phyloP scores from a whole-genome alignment of 2,329 filamentous ascomycete genomes.

The Curvularia spicifera region DNA sequence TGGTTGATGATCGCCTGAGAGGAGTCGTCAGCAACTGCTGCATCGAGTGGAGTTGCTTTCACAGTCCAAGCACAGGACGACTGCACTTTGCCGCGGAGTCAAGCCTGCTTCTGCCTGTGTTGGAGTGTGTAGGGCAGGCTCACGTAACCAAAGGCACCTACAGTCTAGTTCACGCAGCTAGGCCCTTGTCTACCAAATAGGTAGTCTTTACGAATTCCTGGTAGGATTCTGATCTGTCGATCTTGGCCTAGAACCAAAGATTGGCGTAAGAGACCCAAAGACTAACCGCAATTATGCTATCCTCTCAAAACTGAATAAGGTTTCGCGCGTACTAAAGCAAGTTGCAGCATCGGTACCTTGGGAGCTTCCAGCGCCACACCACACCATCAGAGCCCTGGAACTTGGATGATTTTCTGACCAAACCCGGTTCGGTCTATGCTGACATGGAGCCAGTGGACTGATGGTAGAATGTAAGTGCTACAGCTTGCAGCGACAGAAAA shows the following conservation, averaged over 20 bases:
- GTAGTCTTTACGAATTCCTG: neutral
- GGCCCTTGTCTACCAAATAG: neutral
- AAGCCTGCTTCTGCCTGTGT: neutral
- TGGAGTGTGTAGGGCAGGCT: neutral
- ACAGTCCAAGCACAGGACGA: neutral
- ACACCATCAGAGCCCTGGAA: neutral
- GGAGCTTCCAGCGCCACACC: neutral
- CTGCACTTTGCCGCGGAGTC: neutral
- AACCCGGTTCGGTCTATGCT: neutral
- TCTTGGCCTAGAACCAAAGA: constrained; percentile 8
- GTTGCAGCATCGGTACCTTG: constrained; percentile 17
- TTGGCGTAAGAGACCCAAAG: constrained; percentile 12
- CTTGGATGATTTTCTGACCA: neutral
- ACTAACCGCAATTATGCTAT: constrained; percentile 7
- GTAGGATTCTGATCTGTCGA: constrained; percentile 1
- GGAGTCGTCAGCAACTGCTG: neutral
- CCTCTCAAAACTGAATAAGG: constrained; percentile 10
- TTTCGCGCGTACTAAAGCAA: constrained; percentile 21
- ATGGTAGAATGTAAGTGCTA: neutral
- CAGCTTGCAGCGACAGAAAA: neutral
- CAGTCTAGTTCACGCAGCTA: neutral
- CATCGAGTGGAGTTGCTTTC: neutral
- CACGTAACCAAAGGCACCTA: neutral
- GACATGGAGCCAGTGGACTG: neutral
- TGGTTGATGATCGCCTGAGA: neutral